phyloP scores from a whole-genome alignment of 768 basidiomycete genomes.

The Boletus rubescentipes region DNA sequence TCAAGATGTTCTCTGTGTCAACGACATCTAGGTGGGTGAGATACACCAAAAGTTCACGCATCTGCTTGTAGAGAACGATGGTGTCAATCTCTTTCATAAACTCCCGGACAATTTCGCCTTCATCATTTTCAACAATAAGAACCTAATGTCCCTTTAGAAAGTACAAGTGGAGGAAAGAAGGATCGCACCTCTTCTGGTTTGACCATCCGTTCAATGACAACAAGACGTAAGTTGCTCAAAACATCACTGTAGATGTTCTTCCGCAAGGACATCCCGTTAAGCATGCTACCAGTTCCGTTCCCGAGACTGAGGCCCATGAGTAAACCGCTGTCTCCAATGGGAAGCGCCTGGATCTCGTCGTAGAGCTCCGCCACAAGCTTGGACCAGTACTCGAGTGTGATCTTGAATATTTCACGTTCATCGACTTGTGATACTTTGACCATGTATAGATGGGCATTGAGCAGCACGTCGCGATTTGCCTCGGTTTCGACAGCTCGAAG shows the following conservation, averaged over 20 bases:
- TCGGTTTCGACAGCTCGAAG: conserved; percentile 93
- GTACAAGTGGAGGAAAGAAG: not conserved
- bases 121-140: conserved; percentile 97
- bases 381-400: conserved; percentile 96
- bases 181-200: conserved; percentile 92
- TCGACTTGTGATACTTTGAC: conserved; percentile 98
- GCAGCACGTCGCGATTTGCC: conserved; percentile 83
- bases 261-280: conserved; percentile 75
- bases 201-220: conserved; percentile 99
- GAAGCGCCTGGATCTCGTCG: conserved; percentile 92
- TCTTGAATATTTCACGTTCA: conserved; percentile 99
- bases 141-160: conserved; percentile 52
- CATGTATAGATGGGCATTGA: conserved; percentile 98
- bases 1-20: conserved; percentile 96
- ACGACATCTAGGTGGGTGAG: conserved; percentile 94
- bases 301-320: conserved; percentile 89
- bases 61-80: conserved; percentile 97
- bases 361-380: conserved; percentile 96
- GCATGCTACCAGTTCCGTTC: conserved; percentile 59
- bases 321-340: conserved; percentile 81
- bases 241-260: conserved; percentile 97
- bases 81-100: conserved; percentile 99
- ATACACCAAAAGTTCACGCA: conserved; percentile 97
- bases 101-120: conserved; percentile 98
- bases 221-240: conserved; percentile 87